Percentiles rank a stretch among this genome's conserved stretches.
These are phyloP conservation scores for Cytidiella melzeri DNA, from an alignment of 768 basidiomycete species.

Conservation along the genomic window DNA sequence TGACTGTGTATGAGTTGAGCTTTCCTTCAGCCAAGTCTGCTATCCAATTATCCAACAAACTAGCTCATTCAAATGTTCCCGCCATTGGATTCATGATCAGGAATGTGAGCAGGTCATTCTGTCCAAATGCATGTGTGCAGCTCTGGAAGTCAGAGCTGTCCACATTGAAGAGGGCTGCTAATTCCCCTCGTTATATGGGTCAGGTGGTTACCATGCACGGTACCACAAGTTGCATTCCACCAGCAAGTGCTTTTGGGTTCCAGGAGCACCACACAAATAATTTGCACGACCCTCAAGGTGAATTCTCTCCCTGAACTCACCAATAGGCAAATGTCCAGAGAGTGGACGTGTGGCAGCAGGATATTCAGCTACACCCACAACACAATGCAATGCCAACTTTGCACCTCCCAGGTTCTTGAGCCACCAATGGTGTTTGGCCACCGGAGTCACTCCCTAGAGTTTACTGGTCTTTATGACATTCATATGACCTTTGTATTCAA, in stretches of 20 bases:
- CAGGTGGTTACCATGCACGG: neutral
- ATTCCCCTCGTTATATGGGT: neutral
- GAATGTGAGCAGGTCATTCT: neutral
- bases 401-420: neutral
- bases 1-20: neutral
- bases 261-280: neutral
- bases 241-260: neutral
- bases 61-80: slow-evolving; percentile 1
- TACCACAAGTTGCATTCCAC: neutral
- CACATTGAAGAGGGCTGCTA: neutral
- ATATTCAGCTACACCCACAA: neutral
- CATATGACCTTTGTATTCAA: neutral
- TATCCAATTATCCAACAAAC: neutral
- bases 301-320: neutral
- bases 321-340: slow-evolving; percentile 1
- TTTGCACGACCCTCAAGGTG: neutral
- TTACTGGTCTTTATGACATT: neutral
- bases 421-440: neutral
- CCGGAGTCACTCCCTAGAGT: neutral
- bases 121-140: too few species aligned
- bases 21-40: neutral
- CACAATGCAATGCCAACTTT: neutral
- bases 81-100: neutral
- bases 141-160: neutral
- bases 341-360: neutral